These are phyloP conservation scores for Solanum paucissectum DNA, from an alignment of 257 asterid genomes.

Conservation along the genomic window DNA sequence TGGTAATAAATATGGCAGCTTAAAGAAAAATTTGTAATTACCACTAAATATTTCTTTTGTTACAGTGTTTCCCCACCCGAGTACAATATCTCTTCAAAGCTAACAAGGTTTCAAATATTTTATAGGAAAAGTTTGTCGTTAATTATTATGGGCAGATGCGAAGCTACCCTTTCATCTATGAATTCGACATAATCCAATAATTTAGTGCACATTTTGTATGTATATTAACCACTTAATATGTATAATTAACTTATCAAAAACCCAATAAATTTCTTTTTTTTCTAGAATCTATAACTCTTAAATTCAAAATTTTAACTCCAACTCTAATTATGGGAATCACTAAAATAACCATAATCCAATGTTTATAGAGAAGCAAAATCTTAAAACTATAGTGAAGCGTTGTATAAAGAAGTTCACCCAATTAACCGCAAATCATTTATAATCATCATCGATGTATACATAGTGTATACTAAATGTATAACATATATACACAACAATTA, in stretches of 20 bases:
- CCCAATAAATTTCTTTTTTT: neutral
- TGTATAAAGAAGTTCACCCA: neutral
- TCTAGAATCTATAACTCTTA: neutral
- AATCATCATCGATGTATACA: neutral
- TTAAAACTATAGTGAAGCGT: neutral
- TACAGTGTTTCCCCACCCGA: too few species aligned
- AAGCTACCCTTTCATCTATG: neutral
- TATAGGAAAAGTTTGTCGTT: neutral
- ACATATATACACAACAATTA: neutral
- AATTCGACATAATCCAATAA: too few species aligned
- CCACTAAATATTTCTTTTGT: neutral
- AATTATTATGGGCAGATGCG: neutral
- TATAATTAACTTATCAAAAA: neutral
- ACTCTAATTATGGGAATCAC: neutral
- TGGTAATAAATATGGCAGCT: too few species aligned
- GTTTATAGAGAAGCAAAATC: neutral
- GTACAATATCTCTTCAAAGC: neutral
- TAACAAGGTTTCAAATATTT: neutral
- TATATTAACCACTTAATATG: neutral
- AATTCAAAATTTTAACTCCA: neutral
- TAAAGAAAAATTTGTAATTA: too few species aligned
- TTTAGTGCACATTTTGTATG: neutral
- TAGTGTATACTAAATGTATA: neutral
- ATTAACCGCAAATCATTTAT: neutral
- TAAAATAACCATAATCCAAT: neutral